These are phyloP conservation scores for Exutisphaerella laricina DNA, from an alignment of 2,329 filamentous ascomycete genomes.

Conservation along the genomic window DNA sequence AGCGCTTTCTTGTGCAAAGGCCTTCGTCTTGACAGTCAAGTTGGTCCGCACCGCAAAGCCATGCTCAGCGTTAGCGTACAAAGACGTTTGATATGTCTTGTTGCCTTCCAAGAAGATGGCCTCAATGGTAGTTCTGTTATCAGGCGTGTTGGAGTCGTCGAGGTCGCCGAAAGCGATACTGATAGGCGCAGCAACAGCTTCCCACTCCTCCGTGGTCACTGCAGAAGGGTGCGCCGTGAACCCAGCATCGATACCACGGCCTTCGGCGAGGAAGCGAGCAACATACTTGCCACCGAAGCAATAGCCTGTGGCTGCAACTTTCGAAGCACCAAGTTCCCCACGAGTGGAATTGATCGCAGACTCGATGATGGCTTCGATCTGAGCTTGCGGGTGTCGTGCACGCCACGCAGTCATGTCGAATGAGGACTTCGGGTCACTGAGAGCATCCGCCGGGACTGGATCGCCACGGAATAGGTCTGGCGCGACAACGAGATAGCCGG, in stretches of 20 bases:
- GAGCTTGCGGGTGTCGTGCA: constrained; percentile 38
- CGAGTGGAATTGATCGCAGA: constrained; percentile 43
- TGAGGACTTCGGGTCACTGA: constrained; percentile 26
- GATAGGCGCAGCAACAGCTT: constrained; percentile 59
- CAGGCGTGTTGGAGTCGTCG: constrained; percentile 18
- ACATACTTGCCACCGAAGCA: constrained; percentile 76
- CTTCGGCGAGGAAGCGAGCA: constrained; percentile 53
- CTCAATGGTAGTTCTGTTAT: constrained; percentile 24
- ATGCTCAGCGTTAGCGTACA: constrained; percentile 33
- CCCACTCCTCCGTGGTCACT: constrained; percentile 60
- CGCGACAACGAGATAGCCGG: constrained; percentile 31
- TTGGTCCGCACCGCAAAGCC: constrained; percentile 33
- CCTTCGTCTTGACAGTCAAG: constrained; percentile 27
- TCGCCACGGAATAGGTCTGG: constrained; percentile 35
- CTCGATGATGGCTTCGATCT: constrained; percentile 46
- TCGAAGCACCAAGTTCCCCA: constrained; percentile 47
- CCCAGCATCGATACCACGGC: constrained; percentile 53
- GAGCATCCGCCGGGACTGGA: constrained; percentile 25
- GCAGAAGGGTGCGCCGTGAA: constrained; percentile 68
- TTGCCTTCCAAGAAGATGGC: constrained; percentile 27
- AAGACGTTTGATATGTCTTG: constrained; percentile 30
- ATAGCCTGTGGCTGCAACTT: constrained; percentile 63
- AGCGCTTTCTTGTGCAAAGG: constrained; percentile 33
- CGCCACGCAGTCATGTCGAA: constrained; percentile 43
- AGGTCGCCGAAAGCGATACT: constrained; percentile 50